Evolutionary conservation across 257 asterid genomes (phyloP).

Genomic region (Nemophila menziesii): DNA sequence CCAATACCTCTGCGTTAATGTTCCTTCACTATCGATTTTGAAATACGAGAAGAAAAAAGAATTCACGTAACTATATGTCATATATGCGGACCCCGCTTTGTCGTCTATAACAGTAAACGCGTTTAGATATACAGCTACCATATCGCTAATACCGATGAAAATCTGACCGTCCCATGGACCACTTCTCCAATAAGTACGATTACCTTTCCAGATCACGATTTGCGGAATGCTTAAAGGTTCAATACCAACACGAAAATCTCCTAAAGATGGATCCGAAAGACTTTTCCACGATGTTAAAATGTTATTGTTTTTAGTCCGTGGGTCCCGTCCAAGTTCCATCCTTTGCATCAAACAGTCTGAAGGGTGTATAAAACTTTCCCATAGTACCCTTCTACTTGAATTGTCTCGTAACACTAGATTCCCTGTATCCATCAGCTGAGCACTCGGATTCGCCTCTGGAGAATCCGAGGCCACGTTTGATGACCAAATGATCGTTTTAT

Average conservation of each 20-base stretch:
- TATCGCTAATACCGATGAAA: slow-evolving; percentile 14
- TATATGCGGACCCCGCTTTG: slow-evolving; percentile 4
- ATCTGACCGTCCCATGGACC: slow-evolving; percentile 26
- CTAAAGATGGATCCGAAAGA: slow-evolving; percentile 18
- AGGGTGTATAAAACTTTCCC: slow-evolving; percentile 33
- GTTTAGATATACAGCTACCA: slow-evolving; percentile 8
- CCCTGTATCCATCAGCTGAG: slow-evolving; percentile 28
- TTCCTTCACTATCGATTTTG: slow-evolving; percentile 16
- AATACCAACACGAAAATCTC: slow-evolving; percentile 18
- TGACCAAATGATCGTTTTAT: slow-evolving; percentile 25
- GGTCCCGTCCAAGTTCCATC: slow-evolving; percentile 14
- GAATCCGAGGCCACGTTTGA: slow-evolving; percentile 18
- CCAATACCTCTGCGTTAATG: slow-evolving; percentile 13
- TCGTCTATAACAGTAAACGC: slow-evolving; percentile 6
- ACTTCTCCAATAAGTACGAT: slow-evolving; percentile 19
- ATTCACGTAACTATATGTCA: background rate
- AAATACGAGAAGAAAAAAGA: background rate
- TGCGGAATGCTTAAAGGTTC: slow-evolving; percentile 26
- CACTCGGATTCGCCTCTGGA: slow-evolving; percentile 18
- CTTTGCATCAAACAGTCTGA: slow-evolving; percentile 15
- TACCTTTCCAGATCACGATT: slow-evolving; percentile 19
- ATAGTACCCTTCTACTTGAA: slow-evolving; percentile 13
- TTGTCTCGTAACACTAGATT: slow-evolving; percentile 26
- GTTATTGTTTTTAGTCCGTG: slow-evolving; percentile 6
- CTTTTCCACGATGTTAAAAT: slow-evolving; percentile 22